Base-by-base conservation (phyloP, 805 yeast species). In the Lipomyces chichibuensis region DNA sequence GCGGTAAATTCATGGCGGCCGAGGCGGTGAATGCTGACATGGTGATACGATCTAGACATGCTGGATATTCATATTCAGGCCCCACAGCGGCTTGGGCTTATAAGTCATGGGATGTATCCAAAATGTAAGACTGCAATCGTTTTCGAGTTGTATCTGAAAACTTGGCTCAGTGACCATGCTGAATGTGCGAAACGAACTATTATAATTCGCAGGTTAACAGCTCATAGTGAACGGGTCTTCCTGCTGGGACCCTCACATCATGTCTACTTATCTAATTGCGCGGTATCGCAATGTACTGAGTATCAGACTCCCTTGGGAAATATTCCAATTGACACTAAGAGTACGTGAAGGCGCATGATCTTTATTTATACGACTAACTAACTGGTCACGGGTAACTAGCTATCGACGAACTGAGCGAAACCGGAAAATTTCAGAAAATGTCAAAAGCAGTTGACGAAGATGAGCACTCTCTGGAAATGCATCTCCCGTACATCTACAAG, bases 381-480 rank as follows among this genome's bases (percentile, higher is more conserved):
- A 37, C 17, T 37, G 32, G 32, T 4, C 32, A 29, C 32, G 4
- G 32, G 17, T 37, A n/a, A 43, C 2, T 29, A 66, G 71, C 72
- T 7, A 67, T 72, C 29, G 63, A 67, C 32, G 59, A 65, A 35
- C 69, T 81, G 17, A 64, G 73, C 32, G 77, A 77, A n/a, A 74
- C 81, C 2, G 77, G 78, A 1, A 70, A 82, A 5, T 87, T 90
- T 71, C 79, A 80, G 65, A 77, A 75, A 63, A 89, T 92, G 96
- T 76, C 81, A 33, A 69, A 76, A 1, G 83, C 80, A 0, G 82
- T 82, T 14, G 99, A 95, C 76, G 86, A 87, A 66, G 89, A 88
- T 20, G 99, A 95, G 76, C 99, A 95, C 76, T 88, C 95, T 61
- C 85, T 95, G 74, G 99, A 95, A 74, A 91, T 95, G 97, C 98